These are phyloP conservation scores for Hericium rajendrae DNA, from an alignment of 768 basidiomycete species.

Conservation along the genomic window DNA sequence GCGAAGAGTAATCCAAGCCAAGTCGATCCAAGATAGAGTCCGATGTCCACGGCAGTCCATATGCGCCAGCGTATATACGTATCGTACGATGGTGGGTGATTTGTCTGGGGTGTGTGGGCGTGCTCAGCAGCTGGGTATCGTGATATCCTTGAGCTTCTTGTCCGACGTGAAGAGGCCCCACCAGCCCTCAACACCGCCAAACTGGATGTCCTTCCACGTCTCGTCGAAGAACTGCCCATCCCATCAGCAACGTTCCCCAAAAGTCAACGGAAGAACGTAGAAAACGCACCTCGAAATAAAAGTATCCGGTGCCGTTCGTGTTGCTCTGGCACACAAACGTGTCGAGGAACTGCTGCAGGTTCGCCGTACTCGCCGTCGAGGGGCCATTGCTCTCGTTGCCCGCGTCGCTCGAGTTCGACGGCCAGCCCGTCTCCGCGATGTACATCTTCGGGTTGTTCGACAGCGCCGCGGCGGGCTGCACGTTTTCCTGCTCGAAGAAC, in stretches of 20 bases:
- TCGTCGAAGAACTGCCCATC: conserved; percentile 52
- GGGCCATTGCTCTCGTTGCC: conserved; percentile 58
- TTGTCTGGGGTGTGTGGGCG: neutral
- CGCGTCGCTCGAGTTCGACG: conserved; percentile 57
- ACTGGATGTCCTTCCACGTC: conserved; percentile 64
- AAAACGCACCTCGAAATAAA: conserved; percentile 55
- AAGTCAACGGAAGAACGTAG: neutral
- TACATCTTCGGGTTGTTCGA: conserved; percentile 74
- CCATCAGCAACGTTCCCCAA: neutral
- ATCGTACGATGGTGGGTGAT: conserved; percentile 10
- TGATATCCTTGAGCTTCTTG: conserved; percentile 63
- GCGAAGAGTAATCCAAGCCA: no score
- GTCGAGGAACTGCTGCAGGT: conserved; percentile 77
- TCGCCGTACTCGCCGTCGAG: conserved; percentile 46
- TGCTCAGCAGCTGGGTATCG: conserved; percentile 46
- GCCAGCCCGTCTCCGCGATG: conserved; percentile 94
- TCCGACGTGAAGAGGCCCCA: conserved; percentile 50
- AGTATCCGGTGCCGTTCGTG: conserved; percentile 71
- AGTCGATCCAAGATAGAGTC: neutral
- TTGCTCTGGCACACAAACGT: conserved; percentile 86
- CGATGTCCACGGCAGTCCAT: neutral
- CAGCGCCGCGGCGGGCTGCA: conserved; percentile 41
- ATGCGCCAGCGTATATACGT: neutral
- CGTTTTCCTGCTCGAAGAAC: conserved; percentile 68
- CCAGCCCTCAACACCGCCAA: conserved; percentile 72